A percentile compares a stretch with the other conserved stretches of the same genome.
Evolutionary conservation across 495 filamentous ascomycete species (phyloP).

Genomic region (Hyphodiscus hymeniophilus): DNA sequence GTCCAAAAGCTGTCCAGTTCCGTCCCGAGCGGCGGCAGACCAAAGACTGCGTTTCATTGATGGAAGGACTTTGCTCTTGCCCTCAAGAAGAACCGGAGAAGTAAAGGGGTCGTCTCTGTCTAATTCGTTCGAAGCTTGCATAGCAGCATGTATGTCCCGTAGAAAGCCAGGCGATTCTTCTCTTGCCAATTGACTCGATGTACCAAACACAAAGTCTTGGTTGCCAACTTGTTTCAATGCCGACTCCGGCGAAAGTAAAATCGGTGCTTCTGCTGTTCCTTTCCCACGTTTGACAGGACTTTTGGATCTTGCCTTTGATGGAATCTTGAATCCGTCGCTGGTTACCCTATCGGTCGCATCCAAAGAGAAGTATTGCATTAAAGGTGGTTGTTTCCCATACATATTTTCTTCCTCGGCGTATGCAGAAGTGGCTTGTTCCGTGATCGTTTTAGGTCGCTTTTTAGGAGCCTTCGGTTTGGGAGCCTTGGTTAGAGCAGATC

Average conservation of each 20-base stretch:
- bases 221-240: slow-evolving; percentile 58
- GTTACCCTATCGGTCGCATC: slow-evolving; percentile 11
- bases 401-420: slow-evolving; percentile 39
- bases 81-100: background rate
- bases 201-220: slow-evolving; percentile 86
- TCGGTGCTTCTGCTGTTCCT: slow-evolving; percentile 31
- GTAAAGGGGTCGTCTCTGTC: slow-evolving; percentile 23
- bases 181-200: slow-evolving; percentile 77
- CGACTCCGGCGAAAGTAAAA: slow-evolving; percentile 64
- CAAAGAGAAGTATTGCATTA: slow-evolving; percentile 28
- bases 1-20: slow-evolving; percentile 50
- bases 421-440: slow-evolving; percentile 72
- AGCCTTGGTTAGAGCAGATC: slow-evolving; percentile 2
- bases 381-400: slow-evolving; percentile 8
- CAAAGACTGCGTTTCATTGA: slow-evolving; percentile 41
- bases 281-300: slow-evolving; percentile 34
- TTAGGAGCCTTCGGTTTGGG: slow-evolving; percentile 46
- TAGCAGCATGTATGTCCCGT: slow-evolving; percentile 60
- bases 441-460: slow-evolving; percentile 79
- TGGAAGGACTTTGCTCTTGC: slow-evolving; percentile 5
- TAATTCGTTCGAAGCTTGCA: slow-evolving; percentile 48
- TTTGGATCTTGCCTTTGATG: slow-evolving; percentile 9
- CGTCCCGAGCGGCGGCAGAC: slow-evolving; percentile 59
- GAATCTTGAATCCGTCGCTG: slow-evolving; percentile 11
- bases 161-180: slow-evolving; percentile 65